Evolutionary conservation across 331 rosid genomes (phyloP), one percentile per base, ranked within the genome.

Genomic region (Pyrus hybrid): DNA sequence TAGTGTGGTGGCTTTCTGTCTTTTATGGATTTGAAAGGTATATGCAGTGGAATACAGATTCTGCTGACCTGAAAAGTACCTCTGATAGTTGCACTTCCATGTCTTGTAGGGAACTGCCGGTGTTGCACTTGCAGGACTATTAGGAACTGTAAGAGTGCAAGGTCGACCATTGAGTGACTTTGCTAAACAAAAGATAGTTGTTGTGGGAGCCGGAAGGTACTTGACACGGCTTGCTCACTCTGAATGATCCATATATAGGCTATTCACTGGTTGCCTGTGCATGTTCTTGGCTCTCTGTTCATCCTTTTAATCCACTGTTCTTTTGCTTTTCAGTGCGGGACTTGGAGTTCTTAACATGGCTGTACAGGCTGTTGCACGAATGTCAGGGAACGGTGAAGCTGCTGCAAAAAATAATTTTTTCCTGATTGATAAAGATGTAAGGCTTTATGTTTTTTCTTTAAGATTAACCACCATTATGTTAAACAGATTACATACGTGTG

Each of bases 181-280:
- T 83, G 85, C 78, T 74, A 87, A 88, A 76, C 99, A 95, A 82
- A 95, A 85, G 93, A 95, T 95, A 78, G 97, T 92, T 77, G 93
- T 95, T 79, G 99, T 88, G 47, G 99, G 99, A 85, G 99, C 99
- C 66, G 99, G 99, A 82, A 95, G 99, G 99, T 95, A 89, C 78
- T 80, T 68, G 14, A 65, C 68, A 63, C 4, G 73, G 65, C 68
- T 75, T 67, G 1, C 73, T 17, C 17, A 64, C 43, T 64, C 47
- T 8, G 43, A 60, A 68, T 67, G 63, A 70, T 61, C 79, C 60
- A 54, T 17, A 57, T 81, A 69, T 69, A 54, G 30, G 70, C 75
- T 79, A 71, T 51, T 21, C 54, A 49, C 73, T 70, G 76, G 63
- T 76, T 69, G 74, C 80, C n/a, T 71, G 79, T 76, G 67, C 76